These are phyloP conservation scores for Chytriomyces confervae DNA, from an alignment of 192 early-diverging fungal species.

Conservation along the genomic window DNA sequence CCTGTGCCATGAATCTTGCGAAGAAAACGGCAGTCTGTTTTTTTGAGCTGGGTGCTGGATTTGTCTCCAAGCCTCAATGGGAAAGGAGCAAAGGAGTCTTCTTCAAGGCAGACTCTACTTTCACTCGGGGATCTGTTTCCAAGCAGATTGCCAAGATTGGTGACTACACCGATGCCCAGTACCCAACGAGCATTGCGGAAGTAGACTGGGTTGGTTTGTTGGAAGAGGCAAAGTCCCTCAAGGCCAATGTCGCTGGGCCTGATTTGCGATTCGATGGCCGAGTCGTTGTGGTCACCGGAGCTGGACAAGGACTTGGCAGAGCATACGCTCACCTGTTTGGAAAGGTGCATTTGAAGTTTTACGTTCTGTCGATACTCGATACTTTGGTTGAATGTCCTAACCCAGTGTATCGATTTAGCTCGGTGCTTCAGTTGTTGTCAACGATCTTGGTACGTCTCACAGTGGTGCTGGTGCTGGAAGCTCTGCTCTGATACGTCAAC, in stretches of 20 bases:
- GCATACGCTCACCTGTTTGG: too few species aligned
- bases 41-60: conserved; percentile 97
- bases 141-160: conserved; percentile 80
- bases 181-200: conserved; percentile 75
- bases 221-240: conserved; percentile 69
- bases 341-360: too few species aligned
- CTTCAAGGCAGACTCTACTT: conserved; percentile 86
- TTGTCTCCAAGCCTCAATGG: conserved; percentile 91
- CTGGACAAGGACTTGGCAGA: conserved; percentile 76
- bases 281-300: conserved; percentile 93
- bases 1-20: conserved; percentile 79
- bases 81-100: conserved; percentile 85
- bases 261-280: conserved; percentile 53
- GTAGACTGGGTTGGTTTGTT: conserved; percentile 78
- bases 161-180: conserved; percentile 60
- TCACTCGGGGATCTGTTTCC: conserved; percentile 84
- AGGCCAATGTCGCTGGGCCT: too few species aligned
- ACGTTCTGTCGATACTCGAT: conserved; percentile 53
- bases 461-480: conserved; percentile 75
- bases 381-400: too few species aligned
- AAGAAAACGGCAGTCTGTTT: conserved; percentile 85
- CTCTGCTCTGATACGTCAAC: conserved; percentile 62
- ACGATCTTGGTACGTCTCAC: conserved; percentile 84
- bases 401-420: conserved; percentile 25
- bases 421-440: conserved; percentile 93